A percentile compares a stretch with the other conserved stretches of the same genome.
Conservation (phyloP, 305 asterid genomes). For the Ilex paraguariensis region DNA sequence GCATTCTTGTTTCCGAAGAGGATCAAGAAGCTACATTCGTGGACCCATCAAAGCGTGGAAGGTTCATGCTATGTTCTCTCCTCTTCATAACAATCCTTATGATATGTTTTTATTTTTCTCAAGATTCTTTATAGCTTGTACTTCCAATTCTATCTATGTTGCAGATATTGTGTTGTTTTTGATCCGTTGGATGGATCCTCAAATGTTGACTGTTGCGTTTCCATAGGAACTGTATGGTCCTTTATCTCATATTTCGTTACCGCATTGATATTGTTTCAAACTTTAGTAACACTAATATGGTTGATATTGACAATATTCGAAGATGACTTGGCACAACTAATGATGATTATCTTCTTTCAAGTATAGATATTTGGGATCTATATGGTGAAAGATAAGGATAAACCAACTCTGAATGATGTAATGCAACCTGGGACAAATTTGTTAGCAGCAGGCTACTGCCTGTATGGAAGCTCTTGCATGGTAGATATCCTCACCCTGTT, state of each 20-base stretch:
- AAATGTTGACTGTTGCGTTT: conserved; percentile 92
- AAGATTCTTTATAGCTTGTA: too few species aligned
- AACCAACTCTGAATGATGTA: conserved; percentile 71
- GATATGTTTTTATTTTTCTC: not conserved
- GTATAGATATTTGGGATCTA: conserved; percentile 85
- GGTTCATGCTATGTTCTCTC: conserved; percentile 32
- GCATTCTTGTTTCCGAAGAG: conserved; percentile 97
- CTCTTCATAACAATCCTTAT: too few species aligned
- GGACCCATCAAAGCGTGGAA: conserved; percentile 77
- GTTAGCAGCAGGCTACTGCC: conserved; percentile 96
- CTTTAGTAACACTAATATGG: too few species aligned
- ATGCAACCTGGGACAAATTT: conserved; percentile 91
- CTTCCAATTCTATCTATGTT: not conserved
- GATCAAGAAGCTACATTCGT: conserved; percentile 89
- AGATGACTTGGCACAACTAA: not conserved
- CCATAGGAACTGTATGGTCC: conserved; percentile 85
- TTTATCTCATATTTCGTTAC: not conserved
- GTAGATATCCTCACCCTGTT: conserved; percentile 26
- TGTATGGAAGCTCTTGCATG: conserved; percentile 99
- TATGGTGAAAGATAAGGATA: conserved; percentile 46
- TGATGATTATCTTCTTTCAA: conserved; percentile 15
- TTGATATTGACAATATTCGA: not conserved
- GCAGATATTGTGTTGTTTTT: conserved; percentile 91
- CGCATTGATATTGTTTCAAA: not conserved
- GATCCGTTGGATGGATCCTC: conserved; percentile 99